These are phyloP conservation scores for Plasmodium ovale DNA, from an alignment of 169 alveolate species.

Conservation along the genomic window DNA sequence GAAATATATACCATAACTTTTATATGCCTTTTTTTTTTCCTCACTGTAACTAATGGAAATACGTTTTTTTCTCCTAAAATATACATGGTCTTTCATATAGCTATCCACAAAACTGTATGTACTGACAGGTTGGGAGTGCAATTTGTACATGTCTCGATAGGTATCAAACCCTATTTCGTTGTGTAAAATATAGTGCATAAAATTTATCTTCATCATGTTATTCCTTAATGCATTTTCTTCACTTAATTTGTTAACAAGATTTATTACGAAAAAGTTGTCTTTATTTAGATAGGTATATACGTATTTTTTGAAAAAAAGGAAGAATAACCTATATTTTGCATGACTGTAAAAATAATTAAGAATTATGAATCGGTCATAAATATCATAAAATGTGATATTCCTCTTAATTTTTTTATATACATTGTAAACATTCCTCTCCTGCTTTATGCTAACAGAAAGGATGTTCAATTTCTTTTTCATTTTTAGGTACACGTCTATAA, in stretches of 20 bases:
- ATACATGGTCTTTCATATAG: constrained; percentile 31
- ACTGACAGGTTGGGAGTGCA: constrained; percentile 5
- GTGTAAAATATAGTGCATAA: not conserved
- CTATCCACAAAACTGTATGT: constrained; percentile 21
- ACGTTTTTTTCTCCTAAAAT: not conserved
- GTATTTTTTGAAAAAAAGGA: constrained; percentile 49
- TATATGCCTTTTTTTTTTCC: not conserved
- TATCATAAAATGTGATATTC: constrained; percentile 51
- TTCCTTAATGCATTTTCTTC: constrained; percentile 1
- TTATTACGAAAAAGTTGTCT: constrained; percentile 38
- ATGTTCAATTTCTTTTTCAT: constrained; percentile 47
- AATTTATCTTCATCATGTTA: not conserved
- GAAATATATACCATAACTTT: not conserved
- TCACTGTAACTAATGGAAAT: not conserved
- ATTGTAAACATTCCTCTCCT: constrained; percentile 9
- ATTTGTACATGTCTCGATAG: constrained; percentile 4
- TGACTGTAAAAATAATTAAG: constrained; percentile 27
- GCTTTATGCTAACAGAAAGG: constrained; percentile 16
- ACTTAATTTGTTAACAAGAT: constrained; percentile 35
- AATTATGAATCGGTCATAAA: constrained; percentile 31
- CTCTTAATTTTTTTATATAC: constrained; percentile 45
- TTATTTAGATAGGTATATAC: not conserved
- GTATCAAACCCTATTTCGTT: not conserved
- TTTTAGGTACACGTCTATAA: constrained; percentile 48
- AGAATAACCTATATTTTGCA: constrained; percentile 18